A percentile compares a stretch with the other conserved stretches of the same genome.
Conservation (phyloP, 2,329 filamentous ascomycete genomes). For the Xylaria multiplex region DNA sequence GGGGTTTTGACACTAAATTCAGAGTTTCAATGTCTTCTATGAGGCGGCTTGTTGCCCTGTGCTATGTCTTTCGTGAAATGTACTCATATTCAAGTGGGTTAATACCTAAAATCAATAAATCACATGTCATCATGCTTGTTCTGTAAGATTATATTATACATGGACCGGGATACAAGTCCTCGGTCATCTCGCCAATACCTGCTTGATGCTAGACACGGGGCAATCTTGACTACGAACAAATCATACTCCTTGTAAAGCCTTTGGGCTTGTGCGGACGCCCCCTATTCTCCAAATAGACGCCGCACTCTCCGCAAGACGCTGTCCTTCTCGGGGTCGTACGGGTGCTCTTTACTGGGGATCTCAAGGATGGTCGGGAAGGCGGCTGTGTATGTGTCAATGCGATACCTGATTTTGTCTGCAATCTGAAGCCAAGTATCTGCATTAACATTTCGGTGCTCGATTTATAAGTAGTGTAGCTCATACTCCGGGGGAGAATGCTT, state of each 20-base stretch:
- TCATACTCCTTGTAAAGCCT: background rate
- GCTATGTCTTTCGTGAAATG: background rate
- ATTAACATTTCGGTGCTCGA: conserved; percentile 7
- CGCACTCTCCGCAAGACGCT: conserved; percentile 90
- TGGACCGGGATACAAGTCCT: background rate
- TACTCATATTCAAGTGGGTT: background rate
- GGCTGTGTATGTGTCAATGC: conserved; percentile 89
- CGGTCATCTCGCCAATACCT: background rate
- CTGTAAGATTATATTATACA: conserved; percentile 14
- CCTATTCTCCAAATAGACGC: conserved; percentile 73
- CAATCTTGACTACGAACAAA: background rate
- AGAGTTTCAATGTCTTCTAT: conserved; percentile 14
- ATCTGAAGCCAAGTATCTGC: conserved; percentile 65
- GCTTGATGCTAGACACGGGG: background rate
- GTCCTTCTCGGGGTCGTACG: conserved; percentile 98
- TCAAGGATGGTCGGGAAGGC: conserved; percentile 97
- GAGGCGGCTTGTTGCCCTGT: background rate
- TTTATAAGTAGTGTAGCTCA: no score
- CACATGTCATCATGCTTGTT: background rate
- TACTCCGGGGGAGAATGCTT: no score
- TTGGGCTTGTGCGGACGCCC: background rate
- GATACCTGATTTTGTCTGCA: conserved; percentile 90
- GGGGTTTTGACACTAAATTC: conserved; percentile 9
- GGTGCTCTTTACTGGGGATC: conserved; percentile 98
- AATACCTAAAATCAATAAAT: background rate